Evolutionary conservation across 2,329 filamentous ascomycete species (phyloP), one percentile per base, ranked within the genome.

Genomic region (Pseudogymnoascus sp.): DNA sequence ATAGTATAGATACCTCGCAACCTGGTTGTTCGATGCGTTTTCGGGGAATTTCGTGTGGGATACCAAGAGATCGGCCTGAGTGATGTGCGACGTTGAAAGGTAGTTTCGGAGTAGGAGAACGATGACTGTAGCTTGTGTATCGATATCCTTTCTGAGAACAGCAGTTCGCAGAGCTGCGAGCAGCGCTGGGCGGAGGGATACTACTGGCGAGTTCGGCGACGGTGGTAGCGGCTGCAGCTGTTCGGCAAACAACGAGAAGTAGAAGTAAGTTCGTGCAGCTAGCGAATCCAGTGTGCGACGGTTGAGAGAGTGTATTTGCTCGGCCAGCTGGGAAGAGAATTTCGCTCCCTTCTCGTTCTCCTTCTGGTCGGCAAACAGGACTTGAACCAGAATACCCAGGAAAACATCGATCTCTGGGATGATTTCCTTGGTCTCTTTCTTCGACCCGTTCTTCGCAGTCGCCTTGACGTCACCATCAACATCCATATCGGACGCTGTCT

Each of bases 1-100:
- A 76, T 99, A 99, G 83, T 96, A 99, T 63, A 97, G 82, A 79
- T 96, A 99, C 65, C 94, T 87, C 66, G 94, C 95, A 67, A 99
- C 92, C 79, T 99, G 94, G 75, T 97, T 99, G 80, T 97, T 99
- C 67, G 92, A 91, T 4, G 94, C 94, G 71, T 91, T 91, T 66
- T 92, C 84, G 5, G 94, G 94, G 76, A 99, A 97, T 73, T 94
- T 88, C 30, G 94, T 96, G 78, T 99, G 94, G 33, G 91, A 93
- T 66, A 99, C 91, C 63, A 99, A 84, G 39, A 97, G 85, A 76
- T 99, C 94, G 69, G 94, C 94, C 79, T 99, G 94, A 62, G 90
- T 89, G 76, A 99, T 97, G 77, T 97, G 93, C 67, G 94, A 96
- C 49, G 93, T 97, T 58, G 90, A 87, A 67, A 99, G 86, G 75